Percentiles rank a stretch among this genome's conserved stretches.
Conservation (phyloP, 495 filamentous ascomycete genomes). For the Neurospora sp. region DNA sequence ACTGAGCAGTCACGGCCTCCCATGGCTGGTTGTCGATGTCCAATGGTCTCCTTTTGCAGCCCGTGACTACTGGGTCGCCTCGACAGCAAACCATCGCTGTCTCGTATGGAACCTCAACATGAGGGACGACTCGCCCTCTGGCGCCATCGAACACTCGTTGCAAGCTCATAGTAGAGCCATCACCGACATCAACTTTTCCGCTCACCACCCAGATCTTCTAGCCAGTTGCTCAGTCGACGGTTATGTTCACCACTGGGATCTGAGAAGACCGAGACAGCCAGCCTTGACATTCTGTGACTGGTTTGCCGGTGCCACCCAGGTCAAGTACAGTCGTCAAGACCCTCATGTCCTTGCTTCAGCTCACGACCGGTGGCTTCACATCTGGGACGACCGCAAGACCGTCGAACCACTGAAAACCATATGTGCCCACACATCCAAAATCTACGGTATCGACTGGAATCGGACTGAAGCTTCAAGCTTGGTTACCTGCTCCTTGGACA, state of each 20-base stretch:
- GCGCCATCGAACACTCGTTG: constrained; percentile 75
- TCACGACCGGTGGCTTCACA: constrained; percentile 74
- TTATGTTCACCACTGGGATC: constrained; percentile 89
- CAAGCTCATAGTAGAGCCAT: constrained; percentile 86
- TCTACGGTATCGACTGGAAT: constrained; percentile 95
- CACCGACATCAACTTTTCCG: constrained; percentile 94
- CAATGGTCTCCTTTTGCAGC: constrained; percentile 94
- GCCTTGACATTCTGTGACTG: constrained; percentile 83
- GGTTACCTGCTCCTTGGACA: constrained; percentile 83
- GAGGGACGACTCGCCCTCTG: constrained; percentile 55
- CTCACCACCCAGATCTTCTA: constrained; percentile 79
- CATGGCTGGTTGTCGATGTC: constrained; percentile 97
- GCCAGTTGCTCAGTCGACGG: constrained; percentile 91
- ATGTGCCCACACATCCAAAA: constrained; percentile 85
- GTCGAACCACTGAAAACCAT: constrained; percentile 73
- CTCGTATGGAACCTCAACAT: constrained; percentile 90
- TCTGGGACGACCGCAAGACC: constrained; percentile 84
- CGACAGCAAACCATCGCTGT: constrained; percentile 89
- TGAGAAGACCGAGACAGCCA: constrained; percentile 63
- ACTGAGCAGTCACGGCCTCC: constrained; percentile 67
- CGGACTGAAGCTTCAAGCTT: constrained; percentile 58
- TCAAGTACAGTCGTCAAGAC: constrained; percentile 89
- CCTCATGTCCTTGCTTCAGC: constrained; percentile 78
- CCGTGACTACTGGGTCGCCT: constrained; percentile 86
- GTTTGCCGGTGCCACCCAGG: constrained; percentile 90